Conservation (phyloP, 192 early-diverging fungal genomes). For the Coemansia sp. region DNA sequence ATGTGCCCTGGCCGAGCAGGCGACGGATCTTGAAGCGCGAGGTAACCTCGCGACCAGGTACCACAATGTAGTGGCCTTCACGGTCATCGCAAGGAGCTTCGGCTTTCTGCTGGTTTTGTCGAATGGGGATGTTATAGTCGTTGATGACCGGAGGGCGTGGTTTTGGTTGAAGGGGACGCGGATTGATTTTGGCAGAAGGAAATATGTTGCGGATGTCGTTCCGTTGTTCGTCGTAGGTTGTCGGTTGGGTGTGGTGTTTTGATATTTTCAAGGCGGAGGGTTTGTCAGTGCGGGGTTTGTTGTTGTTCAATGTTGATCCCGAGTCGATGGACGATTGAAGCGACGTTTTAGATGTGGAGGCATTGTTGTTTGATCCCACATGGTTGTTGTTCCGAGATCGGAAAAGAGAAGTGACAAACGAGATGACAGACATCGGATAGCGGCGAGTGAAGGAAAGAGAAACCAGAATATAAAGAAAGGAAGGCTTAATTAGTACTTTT, state of each 20-base stretch:
- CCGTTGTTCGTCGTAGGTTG: constrained; percentile 24
- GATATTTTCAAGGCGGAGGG: background rate
- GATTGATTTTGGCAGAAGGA: constrained; percentile 36
- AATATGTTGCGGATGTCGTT: constrained; percentile 41
- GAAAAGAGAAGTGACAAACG: constrained; percentile 51
- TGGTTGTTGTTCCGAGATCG: constrained; percentile 45
- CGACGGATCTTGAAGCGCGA: constrained; percentile 80
- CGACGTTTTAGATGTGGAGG: constrained; percentile 16
- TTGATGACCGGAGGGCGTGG: background rate
- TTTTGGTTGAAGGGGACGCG: constrained; percentile 31
- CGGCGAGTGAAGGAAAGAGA: background rate
- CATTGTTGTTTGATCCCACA: constrained; percentile 20
- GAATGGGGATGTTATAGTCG: constrained; percentile 8
- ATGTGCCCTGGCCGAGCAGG: constrained; percentile 93
- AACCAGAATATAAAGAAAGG: constrained; percentile 3
- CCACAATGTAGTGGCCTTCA: constrained; percentile 91
- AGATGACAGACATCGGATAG: constrained; percentile 47
- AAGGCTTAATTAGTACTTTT: constrained; percentile 18
- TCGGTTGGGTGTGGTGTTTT: constrained; percentile 7
- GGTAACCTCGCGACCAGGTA: constrained; percentile 69
- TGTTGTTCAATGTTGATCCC: constrained; percentile 19
- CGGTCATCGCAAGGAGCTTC: constrained; percentile 75
- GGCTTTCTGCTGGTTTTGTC: constrained; percentile 47
- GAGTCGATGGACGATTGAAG: constrained; percentile 19
- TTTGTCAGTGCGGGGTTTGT: constrained; percentile 16